Percentiles rank a stretch among this genome's conserved stretches.
phyloP scores from a whole-genome alignment of 441 rosid species.

The Syzygium syzygioides region DNA sequence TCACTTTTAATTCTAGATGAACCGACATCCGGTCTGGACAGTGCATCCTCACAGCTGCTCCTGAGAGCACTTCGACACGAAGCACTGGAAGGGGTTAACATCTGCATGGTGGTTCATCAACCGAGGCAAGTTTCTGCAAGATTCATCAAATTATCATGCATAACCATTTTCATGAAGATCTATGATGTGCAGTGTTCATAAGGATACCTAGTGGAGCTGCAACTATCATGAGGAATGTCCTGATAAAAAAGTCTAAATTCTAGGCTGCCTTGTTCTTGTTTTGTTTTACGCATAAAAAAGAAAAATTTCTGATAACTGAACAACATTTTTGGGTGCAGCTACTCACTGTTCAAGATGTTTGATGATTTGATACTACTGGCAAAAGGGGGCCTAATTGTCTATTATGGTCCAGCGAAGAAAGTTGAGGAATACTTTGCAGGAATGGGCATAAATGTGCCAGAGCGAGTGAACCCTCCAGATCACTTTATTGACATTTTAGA shows the following conservation, averaged over 20 bases:
- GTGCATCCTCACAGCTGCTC: conserved; percentile 71
- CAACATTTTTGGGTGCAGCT: conserved; percentile 27
- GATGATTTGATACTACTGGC: conserved; percentile 27
- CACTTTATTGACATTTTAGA: conserved; percentile 4
- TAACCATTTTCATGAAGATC: neutral
- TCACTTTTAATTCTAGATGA: conserved; percentile 32
- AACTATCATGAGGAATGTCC: neutral
- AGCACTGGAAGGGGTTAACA: conserved; percentile 97
- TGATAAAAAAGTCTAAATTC: neutral
- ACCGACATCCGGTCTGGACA: conserved; percentile 38
- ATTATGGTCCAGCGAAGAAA: neutral
- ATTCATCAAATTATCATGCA: neutral
- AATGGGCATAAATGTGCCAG: neutral
- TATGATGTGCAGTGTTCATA: neutral
- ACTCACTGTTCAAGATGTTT: conserved; percentile 18
- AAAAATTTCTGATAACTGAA: conserved; percentile 22
- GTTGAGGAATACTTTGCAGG: neutral
- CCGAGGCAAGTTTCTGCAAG: conserved; percentile 26
- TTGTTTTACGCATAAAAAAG: neutral
- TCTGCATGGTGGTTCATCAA: conserved; percentile 94
- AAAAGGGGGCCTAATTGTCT: conserved; percentile 8
- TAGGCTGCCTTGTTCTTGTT: neutral
- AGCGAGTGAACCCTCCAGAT: conserved; percentile 1
- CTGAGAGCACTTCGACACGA: conserved; percentile 92
- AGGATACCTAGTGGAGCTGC: neutral